Percentiles rank a stretch among this genome's conserved stretches.
These are phyloP conservation scores for Aspergillus panamensis DNA, from an alignment of 495 filamentous ascomycete species.

Conservation along the genomic window DNA sequence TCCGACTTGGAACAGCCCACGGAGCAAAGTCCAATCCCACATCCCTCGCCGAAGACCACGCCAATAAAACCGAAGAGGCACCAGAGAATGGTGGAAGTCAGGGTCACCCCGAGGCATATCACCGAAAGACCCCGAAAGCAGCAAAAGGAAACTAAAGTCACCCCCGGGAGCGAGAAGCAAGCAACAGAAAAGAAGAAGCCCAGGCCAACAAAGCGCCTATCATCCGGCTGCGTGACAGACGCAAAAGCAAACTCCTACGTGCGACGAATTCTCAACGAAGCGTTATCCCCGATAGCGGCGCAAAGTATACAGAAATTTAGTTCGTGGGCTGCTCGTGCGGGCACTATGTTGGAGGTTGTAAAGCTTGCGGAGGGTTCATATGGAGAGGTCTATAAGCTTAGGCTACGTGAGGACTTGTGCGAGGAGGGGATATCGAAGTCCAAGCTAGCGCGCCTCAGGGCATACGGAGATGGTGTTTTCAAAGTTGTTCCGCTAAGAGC, in stretches of 20 bases:
- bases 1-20: not conserved
- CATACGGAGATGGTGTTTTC: constrained; percentile 46
- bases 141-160: constrained; percentile 1
- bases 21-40: constrained; percentile 5
- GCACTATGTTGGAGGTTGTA: constrained; percentile 40
- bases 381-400: constrained; percentile 50
- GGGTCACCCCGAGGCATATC: constrained; percentile 18
- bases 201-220: constrained; percentile 24
- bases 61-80: constrained; percentile 13
- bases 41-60: constrained; percentile 1
- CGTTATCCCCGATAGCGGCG: constrained; percentile 35
- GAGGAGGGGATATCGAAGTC: constrained; percentile 42
- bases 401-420: constrained; percentile 35
- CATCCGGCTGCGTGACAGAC: constrained; percentile 39
- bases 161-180: constrained; percentile 11
- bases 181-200: constrained; percentile 22
- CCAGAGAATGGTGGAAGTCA: constrained; percentile 36
- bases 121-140: not conserved
- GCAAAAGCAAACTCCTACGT: constrained; percentile 38
- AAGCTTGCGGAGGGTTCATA: constrained; percentile 53
- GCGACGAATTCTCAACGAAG: constrained; percentile 38
- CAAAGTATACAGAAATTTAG: constrained; percentile 42
- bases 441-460: constrained; percentile 35
- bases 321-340: constrained; percentile 42
- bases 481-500: constrained; percentile 50